Conservation (phyloP, 306 rosid genomes). For the Vigna nakashimae region DNA sequence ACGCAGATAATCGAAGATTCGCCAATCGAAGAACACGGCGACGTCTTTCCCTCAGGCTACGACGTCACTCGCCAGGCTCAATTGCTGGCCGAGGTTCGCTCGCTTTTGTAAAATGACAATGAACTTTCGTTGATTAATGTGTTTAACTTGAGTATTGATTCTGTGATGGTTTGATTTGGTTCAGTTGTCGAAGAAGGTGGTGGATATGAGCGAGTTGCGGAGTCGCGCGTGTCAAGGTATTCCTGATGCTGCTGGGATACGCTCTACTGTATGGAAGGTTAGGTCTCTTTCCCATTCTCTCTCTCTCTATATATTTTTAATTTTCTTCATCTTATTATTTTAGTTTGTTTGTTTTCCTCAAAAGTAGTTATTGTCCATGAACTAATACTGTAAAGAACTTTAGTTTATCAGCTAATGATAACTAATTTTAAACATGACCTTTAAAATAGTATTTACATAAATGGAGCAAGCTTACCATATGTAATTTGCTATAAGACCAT, state of each 20-base stretch:
- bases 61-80: constrained; percentile 89
- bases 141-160: background rate
- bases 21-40: constrained; percentile 34
- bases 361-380: background rate
- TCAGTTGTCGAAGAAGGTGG: constrained; percentile 73
- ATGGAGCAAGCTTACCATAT: background rate
- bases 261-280: constrained; percentile 97
- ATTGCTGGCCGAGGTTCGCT: constrained; percentile 73
- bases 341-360: background rate
- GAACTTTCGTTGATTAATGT: background rate
- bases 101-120: background rate
- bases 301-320: no score
- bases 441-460: background rate
- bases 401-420: background rate
- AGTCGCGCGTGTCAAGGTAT: constrained; percentile 86
- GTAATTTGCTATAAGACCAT: background rate
- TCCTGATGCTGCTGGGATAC: constrained; percentile 91
- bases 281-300: background rate
- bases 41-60: constrained; percentile 53
- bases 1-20: constrained; percentile 55
- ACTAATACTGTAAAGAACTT: background rate
- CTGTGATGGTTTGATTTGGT: constrained; percentile 33
- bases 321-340: background rate
- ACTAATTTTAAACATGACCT: background rate
- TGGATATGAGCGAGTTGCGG: constrained; percentile 73